A percentile compares a stretch with the other conserved stretches of the same genome.
These are phyloP conservation scores for Candida yuanshanica DNA, from an alignment of 805 yeast species.

Conservation along the genomic window DNA sequence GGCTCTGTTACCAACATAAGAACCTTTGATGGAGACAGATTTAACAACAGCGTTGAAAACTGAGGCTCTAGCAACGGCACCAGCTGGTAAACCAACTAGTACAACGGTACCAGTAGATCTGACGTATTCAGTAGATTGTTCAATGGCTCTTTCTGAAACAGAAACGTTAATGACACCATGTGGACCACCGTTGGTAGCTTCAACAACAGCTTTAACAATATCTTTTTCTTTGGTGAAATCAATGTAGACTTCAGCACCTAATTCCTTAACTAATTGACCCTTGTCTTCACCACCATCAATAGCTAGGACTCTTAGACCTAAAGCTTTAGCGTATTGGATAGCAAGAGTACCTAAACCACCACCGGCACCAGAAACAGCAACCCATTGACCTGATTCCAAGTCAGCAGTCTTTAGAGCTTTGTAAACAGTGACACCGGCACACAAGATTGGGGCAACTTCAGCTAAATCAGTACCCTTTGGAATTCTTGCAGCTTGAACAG, in stretches of 20 bases:
- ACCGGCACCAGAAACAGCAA: constrained; percentile 72
- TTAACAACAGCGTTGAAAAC: constrained; percentile 46
- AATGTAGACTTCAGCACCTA: constrained; percentile 61
- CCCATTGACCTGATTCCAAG: constrained; percentile 63
- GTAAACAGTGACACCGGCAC: constrained; percentile 46
- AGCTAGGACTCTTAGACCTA: constrained; percentile 67
- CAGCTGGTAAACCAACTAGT: constrained; percentile 55
- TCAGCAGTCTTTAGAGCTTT: constrained; percentile 60
- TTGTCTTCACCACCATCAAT: constrained; percentile 74
- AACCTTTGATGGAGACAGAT: constrained; percentile 38
- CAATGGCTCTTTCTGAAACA: constrained; percentile 48
- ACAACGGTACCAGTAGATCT: constrained; percentile 58
- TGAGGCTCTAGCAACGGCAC: constrained; percentile 39
- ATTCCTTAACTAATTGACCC: constrained; percentile 41
- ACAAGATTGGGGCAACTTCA: constrained; percentile 54
- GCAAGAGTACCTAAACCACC: constrained; percentile 80
- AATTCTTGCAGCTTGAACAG: constrained; percentile 56
- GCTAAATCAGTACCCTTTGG: constrained; percentile 51
- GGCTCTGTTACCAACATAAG: constrained; percentile 25
- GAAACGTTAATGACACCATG: constrained; percentile 60
- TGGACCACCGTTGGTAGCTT: constrained; percentile 56
- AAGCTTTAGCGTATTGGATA: constrained; percentile 68
- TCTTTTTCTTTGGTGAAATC: constrained; percentile 51
- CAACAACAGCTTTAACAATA: constrained; percentile 38
- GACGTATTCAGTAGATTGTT: constrained; percentile 44